phyloP scores from a whole-genome alignment of 108 stramenopile genomes.

The Skeletonema marinoi region DNA sequence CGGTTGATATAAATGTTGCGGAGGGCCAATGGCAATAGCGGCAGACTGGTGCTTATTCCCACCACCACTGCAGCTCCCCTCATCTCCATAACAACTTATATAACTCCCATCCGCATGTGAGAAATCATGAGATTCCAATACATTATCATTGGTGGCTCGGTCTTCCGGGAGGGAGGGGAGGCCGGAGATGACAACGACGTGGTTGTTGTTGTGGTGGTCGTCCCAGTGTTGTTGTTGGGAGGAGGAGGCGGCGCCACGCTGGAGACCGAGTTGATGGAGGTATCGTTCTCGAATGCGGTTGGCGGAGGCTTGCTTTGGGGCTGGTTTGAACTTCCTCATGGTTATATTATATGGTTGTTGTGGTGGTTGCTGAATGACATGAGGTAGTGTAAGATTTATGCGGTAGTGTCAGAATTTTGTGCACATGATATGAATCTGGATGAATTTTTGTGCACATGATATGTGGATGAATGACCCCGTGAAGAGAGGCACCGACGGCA shows the following conservation, averaged over 20 bases:
- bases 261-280: slow-evolving; percentile 45
- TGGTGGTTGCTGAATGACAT: not conserved
- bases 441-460: not conserved
- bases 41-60: not conserved
- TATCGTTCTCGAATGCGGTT: slow-evolving; percentile 50
- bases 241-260: slow-evolving; percentile 7
- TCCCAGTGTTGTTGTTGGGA: not conserved
- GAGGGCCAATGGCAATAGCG: not conserved
- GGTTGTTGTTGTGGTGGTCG: not conserved
- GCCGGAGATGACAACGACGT: slow-evolving; percentile 45
- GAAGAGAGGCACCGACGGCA: no score
- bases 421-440: not conserved
- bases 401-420: not conserved
- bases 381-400: not conserved
- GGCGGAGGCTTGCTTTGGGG: slow-evolving; percentile 29
- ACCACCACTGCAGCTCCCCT: not conserved
- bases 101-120: slow-evolving; percentile 6
- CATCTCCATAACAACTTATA: not conserved
- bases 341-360: not conserved
- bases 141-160: slow-evolving; percentile 26
- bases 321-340: slow-evolving; percentile 17
- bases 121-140: slow-evolving; percentile 39
- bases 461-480: no score
- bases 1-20: not conserved
- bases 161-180: slow-evolving; percentile 43